Evolutionary conservation across 2,329 filamentous ascomycete genomes (phyloP).

Genomic region (Colletotrichum incanum): DNA sequence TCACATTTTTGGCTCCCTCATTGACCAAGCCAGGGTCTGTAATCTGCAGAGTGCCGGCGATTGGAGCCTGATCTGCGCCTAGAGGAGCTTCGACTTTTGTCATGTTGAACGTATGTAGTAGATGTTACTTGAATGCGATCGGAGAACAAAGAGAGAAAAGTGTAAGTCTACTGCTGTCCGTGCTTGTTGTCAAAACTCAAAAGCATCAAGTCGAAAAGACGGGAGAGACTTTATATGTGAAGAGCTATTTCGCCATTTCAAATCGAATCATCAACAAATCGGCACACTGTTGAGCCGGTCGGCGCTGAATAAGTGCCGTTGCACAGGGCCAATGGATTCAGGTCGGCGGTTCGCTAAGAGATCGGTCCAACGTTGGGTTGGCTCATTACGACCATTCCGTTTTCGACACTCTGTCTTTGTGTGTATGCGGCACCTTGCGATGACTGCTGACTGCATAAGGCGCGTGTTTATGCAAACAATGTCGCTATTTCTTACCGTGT

Average conservation of each 20-base stretch:
- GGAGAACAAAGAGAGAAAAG: too few species aligned
- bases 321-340: neutral
- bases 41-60: slow-evolving; percentile 4
- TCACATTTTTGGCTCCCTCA: slow-evolving; percentile 52
- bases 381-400: neutral
- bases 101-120: slow-evolving; percentile 21
- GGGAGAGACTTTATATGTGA: neutral
- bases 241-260: neutral
- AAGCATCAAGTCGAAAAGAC: neutral
- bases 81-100: slow-evolving; percentile 27
- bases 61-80: slow-evolving; percentile 26
- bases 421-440: neutral
- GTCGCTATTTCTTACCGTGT: neutral
- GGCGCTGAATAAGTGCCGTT: slow-evolving; percentile 26
- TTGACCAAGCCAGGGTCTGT: slow-evolving; percentile 41
- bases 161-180: neutral
- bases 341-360: slow-evolving; percentile 20
- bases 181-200: neutral
- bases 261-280: neutral
- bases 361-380: neutral
- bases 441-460: neutral
- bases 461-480: neutral
- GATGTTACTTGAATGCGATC: neutral
- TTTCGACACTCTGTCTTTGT: neutral
- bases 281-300: slow-evolving; percentile 24